Base-by-base conservation (phyloP, 768 basidiomycete genomes). In the Xerocomellus intermedius region DNA sequence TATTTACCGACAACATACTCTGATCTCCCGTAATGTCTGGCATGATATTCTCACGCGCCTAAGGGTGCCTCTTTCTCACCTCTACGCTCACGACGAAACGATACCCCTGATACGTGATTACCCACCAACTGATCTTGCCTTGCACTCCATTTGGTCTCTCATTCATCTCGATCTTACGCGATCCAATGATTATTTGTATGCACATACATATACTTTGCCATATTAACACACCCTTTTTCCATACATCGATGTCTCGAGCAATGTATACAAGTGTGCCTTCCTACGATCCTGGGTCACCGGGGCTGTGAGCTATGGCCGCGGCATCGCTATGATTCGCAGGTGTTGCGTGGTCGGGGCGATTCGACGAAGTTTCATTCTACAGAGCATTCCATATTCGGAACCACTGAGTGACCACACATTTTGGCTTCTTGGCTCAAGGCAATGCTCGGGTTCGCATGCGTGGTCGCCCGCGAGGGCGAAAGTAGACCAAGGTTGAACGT, bases 21-120 rank as follows among this genome's bases (percentile, higher is more conserved):
- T 54, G 55, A 42, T 48, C 52, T 57, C 30, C 38, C 59, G 36
- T 64, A 67, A 67, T 67, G 56, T 55, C 64, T 44, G 36, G 38
- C 61, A 66, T 32, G 53, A 58, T 50, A 17, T 60, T 62, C 50
- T 55, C 62, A 67, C 62, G 48, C 57, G 60, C 54, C 50, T 46
- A 36, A 38, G 50, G 59, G 52, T 66, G 55, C 47, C 49, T 21
- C 45, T 41, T 39, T 59, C 59, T 48, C 56, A 57, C 55, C 50
- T 55, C 50, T 28, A 41, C 59, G 45, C 62, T 61, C 45, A 63
- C 53, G 59, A 57, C 46, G 55, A 69, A 47, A 52, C 36, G 62
- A 71, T 73, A 73, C 70, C 71, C 71, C 68, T 66, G 59, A 63
- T 68, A 61, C 58, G 59, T 55, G 58, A 70, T 70, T 68, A 69